phyloP scores from a whole-genome alignment of 768 basidiomycete genomes.

The Lyophyllum shimeji region DNA sequence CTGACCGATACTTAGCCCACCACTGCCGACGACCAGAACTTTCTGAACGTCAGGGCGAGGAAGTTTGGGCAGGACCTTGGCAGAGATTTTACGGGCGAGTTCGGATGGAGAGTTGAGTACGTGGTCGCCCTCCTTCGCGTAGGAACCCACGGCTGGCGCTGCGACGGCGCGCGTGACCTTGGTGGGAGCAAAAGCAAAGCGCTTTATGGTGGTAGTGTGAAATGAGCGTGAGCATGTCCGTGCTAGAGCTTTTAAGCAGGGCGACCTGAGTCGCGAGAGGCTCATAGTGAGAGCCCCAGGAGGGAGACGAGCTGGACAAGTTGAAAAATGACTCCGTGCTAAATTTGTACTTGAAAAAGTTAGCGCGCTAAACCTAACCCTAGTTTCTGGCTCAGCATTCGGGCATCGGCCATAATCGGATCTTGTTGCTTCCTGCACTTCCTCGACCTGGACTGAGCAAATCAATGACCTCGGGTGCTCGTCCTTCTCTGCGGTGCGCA shows the following conservation, averaged over 20 bases:
- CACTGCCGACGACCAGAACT: conserved; percentile 94
- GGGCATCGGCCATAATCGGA: not conserved
- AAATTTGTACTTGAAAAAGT: conserved; percentile 7
- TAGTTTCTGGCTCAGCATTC: conserved; percentile 5
- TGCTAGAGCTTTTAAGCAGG: conserved; percentile 33
- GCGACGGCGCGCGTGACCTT: conserved; percentile 64
- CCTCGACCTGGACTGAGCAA: not conserved
- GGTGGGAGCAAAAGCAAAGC: conserved; percentile 44
- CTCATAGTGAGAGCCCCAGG: conserved; percentile 31
- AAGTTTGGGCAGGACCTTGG: conserved; percentile 90
- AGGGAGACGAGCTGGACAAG: conserved; percentile 4
- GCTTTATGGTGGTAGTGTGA: conserved; percentile 40
- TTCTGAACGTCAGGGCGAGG: conserved; percentile 90
- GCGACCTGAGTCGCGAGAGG: conserved; percentile 41
- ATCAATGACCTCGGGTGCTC: not conserved
- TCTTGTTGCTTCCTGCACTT: not conserved
- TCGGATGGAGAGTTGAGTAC: conserved; percentile 94
- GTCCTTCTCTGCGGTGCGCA: not conserved
- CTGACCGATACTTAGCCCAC: conserved; percentile 96
- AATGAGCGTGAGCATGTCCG: conserved; percentile 45
- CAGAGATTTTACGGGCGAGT: conserved; percentile 89
- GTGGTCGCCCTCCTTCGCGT: conserved; percentile 65
- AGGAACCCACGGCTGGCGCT: conserved; percentile 73
- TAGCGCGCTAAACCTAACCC: not conserved
- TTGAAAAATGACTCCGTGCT: conserved; percentile 16